Evolutionary conservation across 1,284 basidiomycete genomes (phyloP).

Genomic region (Trichosporon ovoides): DNA sequence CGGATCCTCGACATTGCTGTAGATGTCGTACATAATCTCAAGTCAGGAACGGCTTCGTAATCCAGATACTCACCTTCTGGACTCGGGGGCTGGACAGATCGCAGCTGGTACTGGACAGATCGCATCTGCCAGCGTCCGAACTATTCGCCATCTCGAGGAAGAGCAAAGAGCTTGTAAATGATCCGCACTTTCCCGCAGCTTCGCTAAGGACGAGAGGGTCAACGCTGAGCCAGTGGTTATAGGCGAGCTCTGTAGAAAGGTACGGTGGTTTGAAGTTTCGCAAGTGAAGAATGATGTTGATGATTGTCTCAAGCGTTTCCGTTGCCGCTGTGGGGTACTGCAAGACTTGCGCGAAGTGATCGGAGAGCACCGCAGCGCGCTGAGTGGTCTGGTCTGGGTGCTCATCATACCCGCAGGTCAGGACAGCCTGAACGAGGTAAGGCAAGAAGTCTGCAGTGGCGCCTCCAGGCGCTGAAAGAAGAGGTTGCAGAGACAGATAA

Average conservation of each 20-base stretch:
- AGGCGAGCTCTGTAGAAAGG: constrained; percentile 56
- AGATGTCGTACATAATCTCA: constrained; percentile 77
- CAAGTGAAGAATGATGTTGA: constrained; percentile 75
- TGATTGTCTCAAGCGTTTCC: constrained; percentile 53
- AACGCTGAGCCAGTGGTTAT: constrained; percentile 78
- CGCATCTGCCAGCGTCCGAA: constrained; percentile 26
- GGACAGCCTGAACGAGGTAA: constrained; percentile 64
- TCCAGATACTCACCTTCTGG: constrained; percentile 29
- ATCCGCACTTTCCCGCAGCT: constrained; percentile 69
- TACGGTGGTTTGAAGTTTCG: constrained; percentile 59
- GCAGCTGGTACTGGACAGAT: constrained; percentile 17
- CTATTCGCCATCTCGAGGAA: constrained; percentile 79
- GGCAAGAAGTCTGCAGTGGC: constrained; percentile 67
- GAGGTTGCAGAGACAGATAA: constrained; percentile 61
- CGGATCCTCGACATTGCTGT: constrained; percentile 90
- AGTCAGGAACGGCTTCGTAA: constrained; percentile 15
- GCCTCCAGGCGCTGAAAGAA: constrained; percentile 56
- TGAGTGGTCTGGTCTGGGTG: constrained; percentile 3
- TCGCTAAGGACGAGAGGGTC: constrained; percentile 67
- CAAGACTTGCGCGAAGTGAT: constrained; percentile 57
- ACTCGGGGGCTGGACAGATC: constrained; percentile 20
- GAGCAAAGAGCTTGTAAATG: constrained; percentile 81
- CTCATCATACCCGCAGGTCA: constrained; percentile 48
- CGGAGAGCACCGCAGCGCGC: constrained; percentile 51
- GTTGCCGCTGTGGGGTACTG: constrained; percentile 18